Evolutionary conservation across 73 alveolate genomes (phyloP), one percentile per base, ranked within the genome.

Genomic region (Paramecium tetraurelia): DNA sequence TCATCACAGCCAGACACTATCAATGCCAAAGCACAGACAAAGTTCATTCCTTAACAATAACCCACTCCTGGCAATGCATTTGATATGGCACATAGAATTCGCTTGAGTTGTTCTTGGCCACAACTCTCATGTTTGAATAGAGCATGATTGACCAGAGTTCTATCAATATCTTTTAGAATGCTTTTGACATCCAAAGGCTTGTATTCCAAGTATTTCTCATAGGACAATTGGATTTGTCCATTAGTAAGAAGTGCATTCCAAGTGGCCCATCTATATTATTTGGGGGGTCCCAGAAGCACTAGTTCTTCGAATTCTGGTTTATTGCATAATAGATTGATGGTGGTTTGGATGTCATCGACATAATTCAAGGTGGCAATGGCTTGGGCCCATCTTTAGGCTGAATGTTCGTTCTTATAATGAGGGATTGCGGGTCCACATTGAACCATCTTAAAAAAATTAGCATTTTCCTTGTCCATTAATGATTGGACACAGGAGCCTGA

Each of bases 11-110:
- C 94, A 5, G 92, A 70, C 12, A 71, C 94, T 71, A 89, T 35
- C 11, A 89, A 50, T 20, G 77, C 77, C 50, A 89, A 36, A 22
- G 92, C 94, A 59, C 69, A 40, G 16, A 89, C 70, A 70, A 89
- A 89, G 18, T 89, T 89, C 94, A 89, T 89, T 27, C 94, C 94
- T 70, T 89, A 46, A 38, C 94, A 89, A 71, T 89, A 89, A 12
- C 94, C 94, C 53, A 80, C 35, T 44, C 75, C 48, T 43, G 90
- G 90, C 4, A 44, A n/a, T 41, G 76, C 57, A 48, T 80, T 80
- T 8, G 76, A 40, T 3, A 80, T 48, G 2, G 76, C 90, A 11
- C 35, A 24, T 3, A 80, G 38, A 24, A 80, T 35, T 46, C 90
- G 43, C 16, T 41, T 48, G 31, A 80, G 57, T n/a, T 80, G 27